Evolutionary conservation across 1,284 basidiomycete genomes (phyloP), one percentile per base, ranked within the genome.

Genomic region (Paramarasmius palmivorus): DNA sequence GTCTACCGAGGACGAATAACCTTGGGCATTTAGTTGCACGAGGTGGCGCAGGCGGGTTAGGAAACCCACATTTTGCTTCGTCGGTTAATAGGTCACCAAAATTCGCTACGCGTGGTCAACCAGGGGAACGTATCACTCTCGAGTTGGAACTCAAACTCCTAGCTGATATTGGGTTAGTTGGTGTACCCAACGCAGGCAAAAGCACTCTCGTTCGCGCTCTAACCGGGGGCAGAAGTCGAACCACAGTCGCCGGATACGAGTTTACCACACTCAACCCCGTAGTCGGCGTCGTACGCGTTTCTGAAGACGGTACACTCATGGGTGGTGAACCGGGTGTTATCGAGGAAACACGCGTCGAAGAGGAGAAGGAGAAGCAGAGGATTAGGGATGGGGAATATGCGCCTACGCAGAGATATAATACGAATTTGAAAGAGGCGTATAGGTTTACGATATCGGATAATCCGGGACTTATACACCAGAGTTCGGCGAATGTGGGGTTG

Each of bases 381-480:
- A 75, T 82, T 72, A 74, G 79, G 54, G 68, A 68, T 38, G 84
- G 84, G 42, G 80, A 78, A 55, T 73, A 73, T 57, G 78, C 79
- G 3, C 64, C 74, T 53, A 68, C 75, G 84, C 82, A 1, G 72
- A 82, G 20, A 83, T 84, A 58, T 76, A 83, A 62, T 58, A 61
- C 19, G 54, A 55, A 9, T 59, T 64, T 34, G 64, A 65, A 29
- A 58, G 94, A 96, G 68, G 73, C 76, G 2, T 88, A 92, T 66
- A 83, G 96, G 2, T 95, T 98, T 73, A 95, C 92, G 1, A 87
- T 99, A 54, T 92, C 95, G n/a, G 96, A 99, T 72, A 97, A 98
- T 65, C 96, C 97, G 0, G 96, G 96, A 10, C 83, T 99, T 26
- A 88, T 98, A 47, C 81, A 84, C 6, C 80, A 83, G 9, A 93